These are phyloP conservation scores for Cladophialophora chaetospira DNA, from an alignment of 2,329 filamentous ascomycete genomes.

Conservation along the genomic window DNA sequence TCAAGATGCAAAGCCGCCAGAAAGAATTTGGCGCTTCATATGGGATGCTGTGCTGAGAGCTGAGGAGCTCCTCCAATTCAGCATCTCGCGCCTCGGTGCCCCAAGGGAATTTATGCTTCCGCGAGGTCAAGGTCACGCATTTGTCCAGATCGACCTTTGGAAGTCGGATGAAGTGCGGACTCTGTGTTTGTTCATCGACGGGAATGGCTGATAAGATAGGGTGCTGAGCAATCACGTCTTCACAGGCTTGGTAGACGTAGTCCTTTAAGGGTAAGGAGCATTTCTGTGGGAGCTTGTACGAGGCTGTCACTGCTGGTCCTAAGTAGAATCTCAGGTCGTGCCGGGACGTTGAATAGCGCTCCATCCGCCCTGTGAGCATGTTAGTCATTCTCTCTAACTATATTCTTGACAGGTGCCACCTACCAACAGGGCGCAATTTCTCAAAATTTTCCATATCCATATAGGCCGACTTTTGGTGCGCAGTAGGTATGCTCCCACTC, in stretches of 20 bases:
- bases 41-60: conserved; percentile 45
- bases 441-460: conserved; percentile 5
- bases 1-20: conserved; percentile 49
- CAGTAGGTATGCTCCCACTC: no score
- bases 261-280: conserved; percentile 1
- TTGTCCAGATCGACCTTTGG: conserved; percentile 45
- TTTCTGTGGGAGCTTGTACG: conserved; percentile 4
- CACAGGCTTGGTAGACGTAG: conserved; percentile 8
- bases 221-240: conserved; percentile 42
- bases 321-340: conserved; percentile 18
- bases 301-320: conserved; percentile 11
- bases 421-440: conserved; percentile 15
- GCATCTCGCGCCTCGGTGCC: conserved; percentile 36
- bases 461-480: neutral
- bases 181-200: conserved; percentile 42
- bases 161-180: conserved; percentile 49
- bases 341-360: conserved; percentile 17
- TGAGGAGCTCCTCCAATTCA: conserved; percentile 46
- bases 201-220: conserved; percentile 48
- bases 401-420: neutral
- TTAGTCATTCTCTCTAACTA: neutral
- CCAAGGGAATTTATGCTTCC: conserved; percentile 24
- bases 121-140: conserved; percentile 41
- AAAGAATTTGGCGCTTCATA: conserved; percentile 43
- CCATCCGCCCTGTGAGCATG: conserved; percentile 4